Evolutionary conservation across 371 early-diverging fungal genomes (phyloP).

Genomic region (Batkoa obscura): DNA sequence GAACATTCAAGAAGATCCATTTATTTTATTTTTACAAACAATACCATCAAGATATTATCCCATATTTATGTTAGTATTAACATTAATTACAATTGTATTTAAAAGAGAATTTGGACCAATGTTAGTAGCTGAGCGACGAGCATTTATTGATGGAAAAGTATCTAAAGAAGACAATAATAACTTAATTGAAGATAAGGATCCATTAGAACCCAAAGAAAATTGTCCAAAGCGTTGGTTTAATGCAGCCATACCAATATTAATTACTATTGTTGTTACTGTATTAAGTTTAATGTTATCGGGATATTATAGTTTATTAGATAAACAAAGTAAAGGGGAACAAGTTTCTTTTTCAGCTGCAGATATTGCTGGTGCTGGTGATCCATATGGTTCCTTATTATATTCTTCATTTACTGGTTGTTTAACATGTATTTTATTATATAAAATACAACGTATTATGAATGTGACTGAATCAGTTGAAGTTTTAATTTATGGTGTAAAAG

Average conservation of each 20-base stretch:
- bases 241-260: slow-evolving; percentile 2
- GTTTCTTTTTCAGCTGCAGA: not conserved
- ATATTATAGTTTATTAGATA: not conserved
- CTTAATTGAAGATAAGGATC: not conserved
- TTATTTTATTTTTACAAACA: slow-evolving; percentile 5
- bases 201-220: not conserved
- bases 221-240: slow-evolving; percentile 3
- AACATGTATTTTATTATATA: not conserved
- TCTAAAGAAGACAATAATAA: not conserved
- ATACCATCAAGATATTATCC: not conserved
- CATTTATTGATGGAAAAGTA: not conserved
- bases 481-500: slow-evolving; percentile 2
- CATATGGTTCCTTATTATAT: slow-evolving; percentile 1
- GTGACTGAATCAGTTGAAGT: not conserved
- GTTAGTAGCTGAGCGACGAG: slow-evolving; percentile 3
- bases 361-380: slow-evolving; percentile 5
- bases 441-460: not conserved
- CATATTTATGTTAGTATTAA: not conserved
- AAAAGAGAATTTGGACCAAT: slow-evolving; percentile 5
- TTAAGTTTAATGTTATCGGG: not conserved
- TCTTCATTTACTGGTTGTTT: slow-evolving; percentile 2
- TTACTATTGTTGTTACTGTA: slow-evolving; percentile 4
- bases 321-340: not conserved
- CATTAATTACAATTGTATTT: not conserved
- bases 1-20: not conserved